A percentile compares a stretch with the other conserved stretches of the same genome.
These are phyloP conservation scores for Diplodia seriata DNA, from an alignment of 2,329 filamentous ascomycete genomes.

Conservation along the genomic window DNA sequence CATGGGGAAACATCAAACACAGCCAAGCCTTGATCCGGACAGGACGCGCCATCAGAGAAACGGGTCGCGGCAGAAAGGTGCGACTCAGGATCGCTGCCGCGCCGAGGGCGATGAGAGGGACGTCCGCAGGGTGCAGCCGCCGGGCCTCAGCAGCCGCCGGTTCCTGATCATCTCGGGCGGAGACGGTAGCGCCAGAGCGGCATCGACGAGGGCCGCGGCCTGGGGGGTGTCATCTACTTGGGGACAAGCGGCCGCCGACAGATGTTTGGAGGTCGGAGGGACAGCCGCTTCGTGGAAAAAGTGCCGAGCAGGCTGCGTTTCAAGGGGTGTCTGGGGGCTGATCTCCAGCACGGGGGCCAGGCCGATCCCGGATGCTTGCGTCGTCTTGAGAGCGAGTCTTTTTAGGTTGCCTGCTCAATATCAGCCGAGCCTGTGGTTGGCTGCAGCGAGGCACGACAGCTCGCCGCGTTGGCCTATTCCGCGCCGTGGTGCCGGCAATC, in stretches of 20 bases:
- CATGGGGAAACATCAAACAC: conserved; percentile 27
- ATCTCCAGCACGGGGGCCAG: conserved; percentile 16
- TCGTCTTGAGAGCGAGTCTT: neutral
- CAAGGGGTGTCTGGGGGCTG: conserved; percentile 19
- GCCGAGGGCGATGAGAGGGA: conserved; percentile 6
- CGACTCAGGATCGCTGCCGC: conserved; percentile 5
- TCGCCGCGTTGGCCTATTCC: neutral
- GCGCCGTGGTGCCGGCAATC: neutral
- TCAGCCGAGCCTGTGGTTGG: neutral
- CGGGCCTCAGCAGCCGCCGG: conserved; percentile 18
- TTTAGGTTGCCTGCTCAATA: neutral
- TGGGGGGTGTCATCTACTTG: conserved; percentile 19
- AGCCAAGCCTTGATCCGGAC: conserved; percentile 12
- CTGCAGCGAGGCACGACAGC: neutral
- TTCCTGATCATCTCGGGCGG: conserved; percentile 15
- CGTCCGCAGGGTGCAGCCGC: conserved; percentile 2
- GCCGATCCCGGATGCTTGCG: conserved; percentile 30
- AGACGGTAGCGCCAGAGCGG: neutral
- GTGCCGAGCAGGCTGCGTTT: conserved; percentile 19
- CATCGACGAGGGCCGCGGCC: neutral
- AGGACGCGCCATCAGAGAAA: conserved; percentile 13
- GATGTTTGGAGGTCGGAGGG: conserved; percentile 9
- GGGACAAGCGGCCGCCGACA: conserved; percentile 18
- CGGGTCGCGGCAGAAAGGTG: neutral
- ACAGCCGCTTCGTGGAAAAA: conserved; percentile 14